A percentile compares a stretch with the other conserved stretches of the same genome.
phyloP scores from a whole-genome alignment of 2,329 filamentous ascomycete species.

The Sporothrix schenckii region DNA sequence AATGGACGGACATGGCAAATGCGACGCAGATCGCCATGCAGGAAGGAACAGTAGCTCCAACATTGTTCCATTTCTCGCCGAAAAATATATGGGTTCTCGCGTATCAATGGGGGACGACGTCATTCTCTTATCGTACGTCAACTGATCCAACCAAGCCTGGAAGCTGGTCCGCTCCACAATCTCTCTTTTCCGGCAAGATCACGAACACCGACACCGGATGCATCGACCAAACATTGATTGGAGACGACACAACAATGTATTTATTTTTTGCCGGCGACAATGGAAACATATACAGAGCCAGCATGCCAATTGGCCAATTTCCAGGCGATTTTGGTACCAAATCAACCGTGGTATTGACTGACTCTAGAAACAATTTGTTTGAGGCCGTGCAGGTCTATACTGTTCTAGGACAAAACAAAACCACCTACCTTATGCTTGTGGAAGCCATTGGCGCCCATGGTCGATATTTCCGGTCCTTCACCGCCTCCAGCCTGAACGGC shows the following conservation, averaged over 20 bases:
- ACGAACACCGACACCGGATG: slow-evolving; percentile 54
- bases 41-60: slow-evolving; percentile 57
- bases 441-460: slow-evolving; percentile 61
- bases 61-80: slow-evolving; percentile 64
- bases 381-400: slow-evolving; percentile 70
- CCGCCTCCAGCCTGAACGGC: slow-evolving; percentile 59
- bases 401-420: slow-evolving; percentile 50
- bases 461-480: slow-evolving; percentile 69
- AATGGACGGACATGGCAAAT: slow-evolving; percentile 56
- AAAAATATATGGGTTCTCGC: slow-evolving; percentile 66
- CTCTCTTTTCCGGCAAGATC: slow-evolving; percentile 61
- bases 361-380: slow-evolving; percentile 61
- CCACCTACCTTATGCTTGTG: slow-evolving; percentile 64
- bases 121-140: slow-evolving; percentile 64
- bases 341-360: slow-evolving; percentile 55
- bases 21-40: slow-evolving; percentile 58
- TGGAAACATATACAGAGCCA: slow-evolving; percentile 65
- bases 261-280: slow-evolving; percentile 70
- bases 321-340: slow-evolving; percentile 61
- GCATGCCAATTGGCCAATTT: slow-evolving; percentile 65
- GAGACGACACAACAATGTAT: slow-evolving; percentile 62
- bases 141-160: slow-evolving; percentile 60
- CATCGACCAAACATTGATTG: slow-evolving; percentile 68
- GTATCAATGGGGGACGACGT: slow-evolving; percentile 64
- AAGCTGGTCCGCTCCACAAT: slow-evolving; percentile 57